Percentiles rank a stretch among this genome's conserved stretches.
Evolutionary conservation across 768 basidiomycete species (phyloP).

Genomic region (Boletus patriciae): DNA sequence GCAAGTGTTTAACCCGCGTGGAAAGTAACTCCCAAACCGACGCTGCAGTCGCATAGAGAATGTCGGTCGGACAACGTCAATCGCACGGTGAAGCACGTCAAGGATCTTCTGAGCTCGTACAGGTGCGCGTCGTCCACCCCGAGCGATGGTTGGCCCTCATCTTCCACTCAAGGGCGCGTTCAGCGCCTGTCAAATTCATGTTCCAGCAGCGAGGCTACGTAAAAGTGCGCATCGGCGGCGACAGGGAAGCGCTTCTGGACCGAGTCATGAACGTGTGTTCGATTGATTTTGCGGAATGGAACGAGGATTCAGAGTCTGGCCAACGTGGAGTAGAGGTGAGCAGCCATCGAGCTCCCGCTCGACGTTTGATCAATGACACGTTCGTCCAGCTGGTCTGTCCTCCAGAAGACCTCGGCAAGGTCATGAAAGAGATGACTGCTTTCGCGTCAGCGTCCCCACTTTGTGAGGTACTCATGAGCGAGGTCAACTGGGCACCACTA

Average conservation of each 20-base stretch:
- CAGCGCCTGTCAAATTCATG: constrained; percentile 65
- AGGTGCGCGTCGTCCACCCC: constrained; percentile 37
- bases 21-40: constrained; percentile 19
- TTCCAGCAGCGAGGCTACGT: constrained; percentile 58
- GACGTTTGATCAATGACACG: background rate
- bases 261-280: constrained; percentile 40
- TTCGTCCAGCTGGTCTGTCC: constrained; percentile 45
- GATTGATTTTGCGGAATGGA: constrained; percentile 46
- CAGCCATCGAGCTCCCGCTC: background rate
- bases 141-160: background rate
- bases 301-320: constrained; percentile 35
- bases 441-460: constrained; percentile 26
- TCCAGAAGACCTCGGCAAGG: constrained; percentile 38
- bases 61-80: constrained; percentile 65
- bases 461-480: constrained; percentile 46
- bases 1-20: constrained; percentile 39
- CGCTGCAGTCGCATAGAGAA: constrained; percentile 41
- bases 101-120: constrained; percentile 49
- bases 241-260: constrained; percentile 40
- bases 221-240: constrained; percentile 41
- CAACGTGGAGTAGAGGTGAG: constrained; percentile 38
- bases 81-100: constrained; percentile 57
- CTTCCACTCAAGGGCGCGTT: constrained; percentile 47
- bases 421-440: constrained; percentile 37
- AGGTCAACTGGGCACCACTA: constrained; percentile 55